Base-by-base conservation (phyloP, 805 yeast species). In the Candida tammaniensis region DNA sequence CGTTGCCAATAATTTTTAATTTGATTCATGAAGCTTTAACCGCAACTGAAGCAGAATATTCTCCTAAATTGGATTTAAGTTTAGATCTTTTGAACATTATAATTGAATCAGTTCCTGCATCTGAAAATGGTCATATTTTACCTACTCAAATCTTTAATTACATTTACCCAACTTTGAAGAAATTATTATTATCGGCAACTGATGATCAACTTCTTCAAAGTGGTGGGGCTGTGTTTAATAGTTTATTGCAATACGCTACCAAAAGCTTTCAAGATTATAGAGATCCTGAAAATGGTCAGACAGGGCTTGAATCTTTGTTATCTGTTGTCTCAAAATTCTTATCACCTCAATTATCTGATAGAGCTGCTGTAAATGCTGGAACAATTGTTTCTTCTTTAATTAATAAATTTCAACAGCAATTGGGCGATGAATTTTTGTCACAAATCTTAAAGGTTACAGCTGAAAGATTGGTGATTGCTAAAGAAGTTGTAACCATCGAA, bases 301-400 rank as follows among this genome's bases (percentile, higher is more conserved):
- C 72, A 1, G 86, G 86, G 0, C 57, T 75, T 34, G 70, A 78
- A 12, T 61, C 70, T 2, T 66, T 86, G n/a, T 60, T 93, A 12
- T 67, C 71, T 20, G 75, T 83, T 10, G 78, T 82, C 2, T 75
- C 85, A 3, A 79, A 79, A 48, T 74, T 87, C 33, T 68, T 91
- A 20, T 76, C 84, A 1, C 86, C 95, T 1, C 68, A 69, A 6
- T 64, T 85, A 37, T 73, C 83, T 11, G 97, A 88, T 46, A 74
- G 82, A 27, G 96, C 95, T 0, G 89, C 94, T 1, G 69, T 80
- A 59, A 82, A 84, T 38, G 75, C 86, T 27, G 97, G 91, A 9
- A 62, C 71, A 6, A 72, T 85, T 15, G 78, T 84, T 2, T 66
- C 74, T 8, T 72, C 82, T 0, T 64, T 82, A 21, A 67, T 85